These are phyloP conservation scores for Hibiscus syriacus DNA, from an alignment of 345 rosid genomes.

Conservation along the genomic window DNA sequence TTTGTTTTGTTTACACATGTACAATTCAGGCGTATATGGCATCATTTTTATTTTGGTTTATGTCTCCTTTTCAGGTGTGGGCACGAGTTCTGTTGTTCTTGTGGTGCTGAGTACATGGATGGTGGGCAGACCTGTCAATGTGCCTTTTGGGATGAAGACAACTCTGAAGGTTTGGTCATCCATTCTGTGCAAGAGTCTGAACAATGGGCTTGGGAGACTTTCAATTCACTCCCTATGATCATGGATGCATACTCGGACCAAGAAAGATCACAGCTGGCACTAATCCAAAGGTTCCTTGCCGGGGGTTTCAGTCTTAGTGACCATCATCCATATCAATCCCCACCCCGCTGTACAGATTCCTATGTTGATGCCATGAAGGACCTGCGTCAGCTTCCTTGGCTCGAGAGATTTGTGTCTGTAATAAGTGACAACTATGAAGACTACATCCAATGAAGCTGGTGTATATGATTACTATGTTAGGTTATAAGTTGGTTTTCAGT, in stretches of 20 bases:
- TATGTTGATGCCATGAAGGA: slow-evolving; percentile 83
- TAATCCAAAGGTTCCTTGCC: slow-evolving; percentile 87
- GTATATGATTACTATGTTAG: slow-evolving; percentile 11
- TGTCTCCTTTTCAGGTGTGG: slow-evolving; percentile 53
- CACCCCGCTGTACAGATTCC: slow-evolving; percentile 80
- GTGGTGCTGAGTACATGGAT: slow-evolving; percentile 77
- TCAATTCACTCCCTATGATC: too few relatives aligned
- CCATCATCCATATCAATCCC: slow-evolving; percentile 76
- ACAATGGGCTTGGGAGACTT: too few relatives aligned
- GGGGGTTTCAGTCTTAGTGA: slow-evolving; percentile 88
- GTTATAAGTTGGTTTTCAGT: slow-evolving; percentile 9
- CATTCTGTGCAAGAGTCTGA: slow-evolving; percentile 74
- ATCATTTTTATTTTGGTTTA: background rate
- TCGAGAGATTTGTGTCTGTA: too few relatives aligned
- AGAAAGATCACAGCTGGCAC: slow-evolving; percentile 75
- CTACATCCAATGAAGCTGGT: slow-evolving; percentile 44
- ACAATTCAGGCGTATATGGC: background rate
- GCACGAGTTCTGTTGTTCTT: slow-evolving; percentile 89
- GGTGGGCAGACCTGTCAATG: slow-evolving; percentile 80
- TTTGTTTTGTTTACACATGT: background rate
- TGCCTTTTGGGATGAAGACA: too few relatives aligned
- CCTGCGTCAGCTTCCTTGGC: too few relatives aligned
- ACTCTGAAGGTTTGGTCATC: slow-evolving; percentile 39
- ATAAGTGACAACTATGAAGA: too few relatives aligned
- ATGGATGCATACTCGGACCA: too few relatives aligned